Conservation (phyloP, 1,284 basidiomycete genomes). For the Apiotrichum siamense region DNA sequence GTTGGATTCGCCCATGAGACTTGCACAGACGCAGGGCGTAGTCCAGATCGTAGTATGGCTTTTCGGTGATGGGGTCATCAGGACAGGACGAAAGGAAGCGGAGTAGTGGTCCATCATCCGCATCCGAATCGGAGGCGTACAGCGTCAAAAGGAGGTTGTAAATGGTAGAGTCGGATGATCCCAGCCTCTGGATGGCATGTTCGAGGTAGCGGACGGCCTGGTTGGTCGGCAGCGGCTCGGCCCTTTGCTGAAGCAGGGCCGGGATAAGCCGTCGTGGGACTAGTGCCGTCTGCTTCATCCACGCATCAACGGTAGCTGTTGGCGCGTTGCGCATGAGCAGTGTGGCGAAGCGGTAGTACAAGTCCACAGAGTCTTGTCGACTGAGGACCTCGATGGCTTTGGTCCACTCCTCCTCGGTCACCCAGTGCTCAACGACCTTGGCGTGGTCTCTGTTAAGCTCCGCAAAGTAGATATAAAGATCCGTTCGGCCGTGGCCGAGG, state of each 20-base stretch:
- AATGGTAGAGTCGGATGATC: slow-evolving; percentile 76
- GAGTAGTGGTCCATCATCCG: slow-evolving; percentile 74
- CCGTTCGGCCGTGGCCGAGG: slow-evolving; percentile 82
- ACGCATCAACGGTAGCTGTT: slow-evolving; percentile 83
- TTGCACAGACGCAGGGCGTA: slow-evolving; percentile 92
- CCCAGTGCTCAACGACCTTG: slow-evolving; percentile 83
- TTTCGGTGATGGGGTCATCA: slow-evolving; percentile 70
- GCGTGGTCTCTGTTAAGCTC: slow-evolving; percentile 72
- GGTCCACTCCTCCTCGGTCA: slow-evolving; percentile 83
- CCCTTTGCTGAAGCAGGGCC: slow-evolving; percentile 72
- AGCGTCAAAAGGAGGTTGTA: slow-evolving; percentile 93
- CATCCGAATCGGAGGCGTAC: slow-evolving; percentile 54
- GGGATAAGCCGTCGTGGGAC: slow-evolving; percentile 83
- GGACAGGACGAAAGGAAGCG: slow-evolving; percentile 81
- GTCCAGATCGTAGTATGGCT: slow-evolving; percentile 93
- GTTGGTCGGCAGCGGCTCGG: slow-evolving; percentile 51
- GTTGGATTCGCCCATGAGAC: slow-evolving; percentile 69
- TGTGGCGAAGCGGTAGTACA: slow-evolving; percentile 89
- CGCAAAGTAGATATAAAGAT: slow-evolving; percentile 89
- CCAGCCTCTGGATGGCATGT: slow-evolving; percentile 63
- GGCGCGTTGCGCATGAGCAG: slow-evolving; percentile 81
- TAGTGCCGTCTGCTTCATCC: slow-evolving; percentile 73
- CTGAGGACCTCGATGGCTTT: slow-evolving; percentile 84
- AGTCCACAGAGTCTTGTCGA: slow-evolving; percentile 74
- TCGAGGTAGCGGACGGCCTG: slow-evolving; percentile 85